phyloP scores from a whole-genome alignment of 164 flowering plant species.

The Euptelea pleiosperma region DNA sequence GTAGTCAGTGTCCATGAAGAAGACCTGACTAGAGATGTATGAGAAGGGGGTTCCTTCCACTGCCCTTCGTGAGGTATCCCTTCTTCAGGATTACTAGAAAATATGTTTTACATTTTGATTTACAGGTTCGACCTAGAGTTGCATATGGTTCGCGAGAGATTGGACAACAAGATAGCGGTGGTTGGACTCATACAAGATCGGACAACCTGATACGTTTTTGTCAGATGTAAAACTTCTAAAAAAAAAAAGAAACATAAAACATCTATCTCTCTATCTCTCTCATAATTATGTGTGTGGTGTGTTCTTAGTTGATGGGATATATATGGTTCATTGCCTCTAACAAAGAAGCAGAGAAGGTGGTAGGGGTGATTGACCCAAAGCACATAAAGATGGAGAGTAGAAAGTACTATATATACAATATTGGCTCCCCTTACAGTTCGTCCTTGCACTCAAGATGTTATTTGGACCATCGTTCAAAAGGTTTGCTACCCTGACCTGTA shows the following conservation, averaged over 20 bases:
- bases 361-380: conserved; percentile 34
- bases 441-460: conserved; percentile 51
- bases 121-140: conserved; percentile 44
- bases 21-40: too few species aligned
- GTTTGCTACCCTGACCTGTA: conserved; percentile 14
- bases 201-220: conserved; percentile 49
- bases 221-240: conserved; percentile 43
- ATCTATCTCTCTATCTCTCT: not conserved
- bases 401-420: conserved; percentile 44
- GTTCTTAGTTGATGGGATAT: conserved; percentile 22
- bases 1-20: too few species aligned
- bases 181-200: conserved; percentile 55
- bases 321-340: conserved; percentile 19
- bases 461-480: conserved; percentile 51
- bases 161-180: conserved; percentile 36
- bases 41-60: too few species aligned
- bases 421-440: conserved; percentile 37
- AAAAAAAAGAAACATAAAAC: too few species aligned
- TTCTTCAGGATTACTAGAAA: too few species aligned
- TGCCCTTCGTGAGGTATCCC: too few species aligned
- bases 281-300: not conserved
- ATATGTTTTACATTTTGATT: not conserved
- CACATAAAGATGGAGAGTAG: conserved; percentile 24
- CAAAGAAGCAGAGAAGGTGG: conserved; percentile 10
- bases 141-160: conserved; percentile 57